phyloP scores from a whole-genome alignment of 257 asterid genomes.

The Haberlea rhodopensis region DNA sequence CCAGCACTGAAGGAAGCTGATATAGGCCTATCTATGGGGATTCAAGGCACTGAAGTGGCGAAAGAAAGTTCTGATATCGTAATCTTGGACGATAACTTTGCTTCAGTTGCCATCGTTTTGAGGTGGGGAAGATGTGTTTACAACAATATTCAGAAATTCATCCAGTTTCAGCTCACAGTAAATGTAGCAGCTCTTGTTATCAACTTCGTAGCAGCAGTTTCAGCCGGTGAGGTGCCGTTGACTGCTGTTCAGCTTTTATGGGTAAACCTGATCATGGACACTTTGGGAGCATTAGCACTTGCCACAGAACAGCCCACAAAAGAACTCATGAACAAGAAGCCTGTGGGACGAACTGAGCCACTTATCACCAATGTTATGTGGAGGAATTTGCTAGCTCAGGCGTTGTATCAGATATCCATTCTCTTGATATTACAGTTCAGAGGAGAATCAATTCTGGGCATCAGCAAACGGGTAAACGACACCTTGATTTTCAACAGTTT shows the following conservation, averaged over 20 bases:
- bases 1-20: no score
- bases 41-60: no score
- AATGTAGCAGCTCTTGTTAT: conserved; percentile 29
- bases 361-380: conserved; percentile 45
- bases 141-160: conserved; percentile 30
- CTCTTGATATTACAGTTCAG: conserved; percentile 32
- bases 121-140: conserved; percentile 32
- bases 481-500: conserved; percentile 59
- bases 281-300: conserved; percentile 49
- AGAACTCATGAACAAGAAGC: conserved; percentile 33
- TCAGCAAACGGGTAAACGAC: conserved; percentile 27
- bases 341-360: conserved; percentile 38
- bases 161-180: conserved; percentile 34
- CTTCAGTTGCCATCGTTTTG: no score
- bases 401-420: conserved; percentile 31
- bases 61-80: no score
- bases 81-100: no score
- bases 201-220: conserved; percentile 32
- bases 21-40: neutral
- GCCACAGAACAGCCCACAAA: conserved; percentile 40
- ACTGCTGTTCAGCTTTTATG: conserved; percentile 37
- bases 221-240: conserved; percentile 31
- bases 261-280: conserved; percentile 58
- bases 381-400: conserved; percentile 42
- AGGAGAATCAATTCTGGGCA: conserved; percentile 32